Percentiles rank a stretch among this genome's conserved stretches.
These are phyloP conservation scores for Prunus yedoensis DNA, from an alignment of 331 rosid species.

Conservation along the genomic window DNA sequence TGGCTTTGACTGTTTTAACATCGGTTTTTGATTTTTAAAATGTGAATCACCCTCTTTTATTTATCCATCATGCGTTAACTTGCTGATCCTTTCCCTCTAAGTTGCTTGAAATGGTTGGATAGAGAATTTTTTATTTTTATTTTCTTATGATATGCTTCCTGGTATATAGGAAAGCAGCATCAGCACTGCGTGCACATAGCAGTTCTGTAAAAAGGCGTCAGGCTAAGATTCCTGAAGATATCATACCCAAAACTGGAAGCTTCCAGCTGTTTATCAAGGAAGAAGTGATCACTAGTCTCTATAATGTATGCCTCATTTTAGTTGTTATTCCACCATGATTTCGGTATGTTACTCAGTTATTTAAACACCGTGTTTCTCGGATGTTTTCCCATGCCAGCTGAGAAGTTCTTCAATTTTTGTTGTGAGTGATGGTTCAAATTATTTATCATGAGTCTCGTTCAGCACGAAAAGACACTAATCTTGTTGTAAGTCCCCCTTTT, in stretches of 20 bases:
- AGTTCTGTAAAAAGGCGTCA: slow-evolving; percentile 70
- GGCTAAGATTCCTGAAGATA: slow-evolving; percentile 55
- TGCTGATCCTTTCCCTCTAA: background rate
- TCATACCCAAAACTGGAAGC: slow-evolving; percentile 47
- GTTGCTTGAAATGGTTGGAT: slow-evolving; percentile 1
- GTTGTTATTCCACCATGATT: slow-evolving; percentile 20
- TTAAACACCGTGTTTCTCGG: slow-evolving; percentile 48
- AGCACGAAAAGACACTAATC: slow-evolving; percentile 78
- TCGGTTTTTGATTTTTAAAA: background rate
- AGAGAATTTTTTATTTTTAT: background rate
- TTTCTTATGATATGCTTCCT: slow-evolving; percentile 23
- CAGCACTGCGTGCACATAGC: slow-evolving; percentile 96
- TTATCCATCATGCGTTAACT: background rate
- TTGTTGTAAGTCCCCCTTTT: slow-evolving; percentile 67
- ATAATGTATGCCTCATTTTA: slow-evolving; percentile 55
- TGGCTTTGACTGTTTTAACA: background rate
- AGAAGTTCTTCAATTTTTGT: slow-evolving; percentile 65
- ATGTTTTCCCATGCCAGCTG: slow-evolving; percentile 75
- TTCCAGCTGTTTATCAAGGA: slow-evolving; percentile 72
- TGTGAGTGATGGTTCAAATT: slow-evolving; percentile 64
- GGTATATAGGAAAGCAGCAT: slow-evolving; percentile 80
- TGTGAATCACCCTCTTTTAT: background rate
- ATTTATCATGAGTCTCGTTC: slow-evolving; percentile 64
- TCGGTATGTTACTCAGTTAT: slow-evolving; percentile 18
- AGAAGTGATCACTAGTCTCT: slow-evolving; percentile 64